A percentile compares a stretch with the other conserved stretches of the same genome.
Evolutionary conservation across 2,329 filamentous ascomycete species (phyloP).

Genomic region (Nigrospora osmanthi): DNA sequence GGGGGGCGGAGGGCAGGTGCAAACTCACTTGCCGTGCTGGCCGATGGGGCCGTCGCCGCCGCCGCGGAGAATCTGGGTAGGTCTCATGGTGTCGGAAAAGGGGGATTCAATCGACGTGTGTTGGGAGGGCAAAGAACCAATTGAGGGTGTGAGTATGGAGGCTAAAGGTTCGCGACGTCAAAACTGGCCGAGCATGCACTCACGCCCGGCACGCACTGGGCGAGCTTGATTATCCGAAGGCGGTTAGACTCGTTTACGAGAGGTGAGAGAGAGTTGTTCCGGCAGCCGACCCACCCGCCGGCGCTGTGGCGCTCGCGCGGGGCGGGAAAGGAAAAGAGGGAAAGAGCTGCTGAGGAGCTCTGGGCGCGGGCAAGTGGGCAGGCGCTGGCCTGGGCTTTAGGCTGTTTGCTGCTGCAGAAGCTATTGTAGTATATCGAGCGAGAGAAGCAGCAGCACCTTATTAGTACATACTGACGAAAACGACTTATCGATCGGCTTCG

Average conservation of each 20-base stretch:
- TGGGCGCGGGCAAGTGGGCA: neutral
- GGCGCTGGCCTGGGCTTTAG: neutral
- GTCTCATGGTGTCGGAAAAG: constrained; percentile 31
- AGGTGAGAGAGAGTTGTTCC: constrained; percentile 1
- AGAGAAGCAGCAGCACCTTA: too few species aligned
- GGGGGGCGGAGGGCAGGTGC: constrained; percentile 4
- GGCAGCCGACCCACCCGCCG: neutral
- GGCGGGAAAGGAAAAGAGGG: neutral
- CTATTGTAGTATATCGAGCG: too few species aligned
- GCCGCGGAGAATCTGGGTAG: constrained; percentile 33
- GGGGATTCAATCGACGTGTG: constrained; percentile 16
- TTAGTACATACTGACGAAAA: too few species aligned
- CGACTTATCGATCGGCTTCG: too few species aligned
- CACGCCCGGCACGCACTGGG: neutral
- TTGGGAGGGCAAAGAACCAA: constrained; percentile 14
- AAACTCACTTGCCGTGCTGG: constrained; percentile 35
- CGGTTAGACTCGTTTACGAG: constrained; percentile 6
- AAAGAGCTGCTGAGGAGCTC: neutral
- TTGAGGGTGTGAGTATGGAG: constrained; percentile 13
- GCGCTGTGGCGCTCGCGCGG: too few species aligned
- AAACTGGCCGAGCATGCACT: constrained; percentile 13
- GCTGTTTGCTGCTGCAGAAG: too few species aligned
- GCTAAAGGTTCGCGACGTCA: constrained; percentile 18
- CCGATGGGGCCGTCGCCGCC: constrained; percentile 33
- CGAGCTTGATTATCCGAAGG: constrained; percentile 6